Evolutionary conservation across 2,329 filamentous ascomycete genomes (phyloP), one percentile per base, ranked within the genome.

Genomic region (Celoporthe dispersa): DNA sequence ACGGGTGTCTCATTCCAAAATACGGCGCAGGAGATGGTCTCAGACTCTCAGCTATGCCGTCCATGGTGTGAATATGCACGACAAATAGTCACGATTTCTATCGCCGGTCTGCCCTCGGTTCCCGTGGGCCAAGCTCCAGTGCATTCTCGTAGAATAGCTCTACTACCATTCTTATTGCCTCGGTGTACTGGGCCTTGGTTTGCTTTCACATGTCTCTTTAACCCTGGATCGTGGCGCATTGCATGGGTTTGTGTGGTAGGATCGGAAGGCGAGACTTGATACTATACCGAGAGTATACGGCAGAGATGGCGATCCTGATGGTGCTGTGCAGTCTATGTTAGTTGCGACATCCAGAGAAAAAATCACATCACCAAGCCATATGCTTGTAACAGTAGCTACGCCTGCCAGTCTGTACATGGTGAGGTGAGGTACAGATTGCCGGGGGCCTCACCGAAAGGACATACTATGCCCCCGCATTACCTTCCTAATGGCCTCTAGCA

Each of bases 241-340:
- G 25, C 53, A 57, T 57, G 53, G 53, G 4, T 31, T 6, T 16
- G 25, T 57, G 14, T 57, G 33, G 53, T 57, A 57, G 5, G 2
- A 57, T 57, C 53, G 53, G 53, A 57, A 55, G 12, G 25, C 53
- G 53, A 57, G 25, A 33, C 28, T 57, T 57, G 53, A 28, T 55
- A 16, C 12, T 31, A 55, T 16, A 16, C 28, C 14, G 28, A 57
- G 25, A 31, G 31, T 14, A 31, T 31, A 4, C 28, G 33, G 11
- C 25, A 57, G 14, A 57, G 25, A 14, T 33, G 11, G 11, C 53
- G 28, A 57, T 31, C 53, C 4, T 31, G 1, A 19, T 7, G 28
- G n/a, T 5, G n/a, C 14, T 8, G 5, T 16, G 53, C 1, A 31
- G 25, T 57, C 5, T 19, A 4, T 16, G 11, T 19, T 31, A 14